Evolutionary conservation across 495 filamentous ascomycete species (phyloP).

Genomic region (Penicillium parvum): DNA sequence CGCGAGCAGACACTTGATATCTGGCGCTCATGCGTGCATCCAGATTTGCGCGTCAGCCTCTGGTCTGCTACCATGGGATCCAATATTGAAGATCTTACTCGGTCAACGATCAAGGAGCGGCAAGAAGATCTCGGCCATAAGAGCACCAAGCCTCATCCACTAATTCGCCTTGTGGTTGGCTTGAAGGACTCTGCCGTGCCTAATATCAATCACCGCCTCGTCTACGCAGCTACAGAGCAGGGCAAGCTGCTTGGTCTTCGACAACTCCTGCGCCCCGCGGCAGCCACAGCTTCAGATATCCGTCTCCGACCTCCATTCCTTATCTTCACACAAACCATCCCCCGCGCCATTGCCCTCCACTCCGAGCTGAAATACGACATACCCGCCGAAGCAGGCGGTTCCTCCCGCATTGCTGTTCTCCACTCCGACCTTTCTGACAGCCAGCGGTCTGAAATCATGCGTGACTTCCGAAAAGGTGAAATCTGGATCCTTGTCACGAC

Average conservation of each 20-base stretch:
- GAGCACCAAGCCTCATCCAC: conserved; percentile 33
- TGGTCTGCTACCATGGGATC: conserved; percentile 98
- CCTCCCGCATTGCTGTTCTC: conserved; percentile 80
- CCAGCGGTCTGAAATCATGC: conserved; percentile 74
- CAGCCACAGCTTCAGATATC: conserved; percentile 50
- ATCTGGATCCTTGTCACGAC: conserved; percentile 96
- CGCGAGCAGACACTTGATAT: conserved; percentile 82
- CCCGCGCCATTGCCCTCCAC: conserved; percentile 79
- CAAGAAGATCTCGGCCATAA: conserved; percentile 20
- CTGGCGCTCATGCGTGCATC: conserved; percentile 70
- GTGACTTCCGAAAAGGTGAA: conserved; percentile 83
- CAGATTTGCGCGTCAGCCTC: conserved; percentile 64
- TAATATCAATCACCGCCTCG: conserved; percentile 81
- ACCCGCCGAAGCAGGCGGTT: conserved; percentile 78
- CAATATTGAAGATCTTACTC: conserved; percentile 74
- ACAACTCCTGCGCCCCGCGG: conserved; percentile 80
- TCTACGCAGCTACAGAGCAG: conserved; percentile 86
- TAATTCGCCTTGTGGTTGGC: conserved; percentile 85
- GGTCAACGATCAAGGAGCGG: conserved; percentile 55
- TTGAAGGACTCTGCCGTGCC: conserved; percentile 93
- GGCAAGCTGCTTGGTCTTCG: conserved; percentile 91
- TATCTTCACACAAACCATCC: conserved; percentile 92
- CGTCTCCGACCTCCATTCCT: conserved; percentile 82
- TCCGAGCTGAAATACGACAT: conserved; percentile 94
- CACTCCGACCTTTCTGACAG: conserved; percentile 80